These are phyloP conservation scores for Paramecium tetraurelia DNA, from an alignment of 73 alveolate species.

Conservation along the genomic window DNA sequence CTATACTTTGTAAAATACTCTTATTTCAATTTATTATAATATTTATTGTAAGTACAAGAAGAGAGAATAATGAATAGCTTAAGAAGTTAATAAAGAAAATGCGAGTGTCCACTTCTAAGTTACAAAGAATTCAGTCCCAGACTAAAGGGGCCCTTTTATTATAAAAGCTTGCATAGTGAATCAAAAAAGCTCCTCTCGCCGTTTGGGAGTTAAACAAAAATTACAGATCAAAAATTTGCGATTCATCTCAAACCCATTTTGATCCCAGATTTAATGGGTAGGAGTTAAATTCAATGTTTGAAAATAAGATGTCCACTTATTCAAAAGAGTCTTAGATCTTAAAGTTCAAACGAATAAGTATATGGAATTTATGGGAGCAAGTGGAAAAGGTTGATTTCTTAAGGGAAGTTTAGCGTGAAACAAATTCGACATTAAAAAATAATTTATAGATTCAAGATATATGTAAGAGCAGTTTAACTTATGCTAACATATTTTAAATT, in stretches of 20 bases:
- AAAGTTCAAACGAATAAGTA: not conserved
- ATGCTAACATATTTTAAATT: not conserved
- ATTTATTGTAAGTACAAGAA: not conserved
- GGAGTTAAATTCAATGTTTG: not conserved
- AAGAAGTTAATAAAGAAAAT: not conserved
- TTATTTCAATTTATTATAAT: not conserved
- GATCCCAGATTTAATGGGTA: conserved; percentile 1
- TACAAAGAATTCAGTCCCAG: not conserved
- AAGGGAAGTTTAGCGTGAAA: not conserved
- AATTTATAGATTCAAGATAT: not conserved
- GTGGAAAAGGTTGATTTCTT: not conserved
- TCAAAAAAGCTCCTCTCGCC: not conserved
- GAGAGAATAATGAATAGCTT: not conserved
- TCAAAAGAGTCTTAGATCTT: not conserved
- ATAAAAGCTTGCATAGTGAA: not conserved
- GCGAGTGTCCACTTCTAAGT: not conserved
- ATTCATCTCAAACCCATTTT: not conserved
- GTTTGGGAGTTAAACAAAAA: not conserved
- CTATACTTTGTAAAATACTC: not conserved
- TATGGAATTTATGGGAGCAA: not conserved
- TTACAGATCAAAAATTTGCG: not conserved
- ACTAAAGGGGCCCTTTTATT: not conserved
- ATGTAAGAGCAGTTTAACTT: conserved; percentile 2
- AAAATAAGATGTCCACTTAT: not conserved
- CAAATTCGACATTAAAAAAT: not conserved